A percentile compares a stretch with the other conserved stretches of the same genome.
Conservation (phyloP, 2,329 filamentous ascomycete species). For the Pochonia chlamydosporia region DNA sequence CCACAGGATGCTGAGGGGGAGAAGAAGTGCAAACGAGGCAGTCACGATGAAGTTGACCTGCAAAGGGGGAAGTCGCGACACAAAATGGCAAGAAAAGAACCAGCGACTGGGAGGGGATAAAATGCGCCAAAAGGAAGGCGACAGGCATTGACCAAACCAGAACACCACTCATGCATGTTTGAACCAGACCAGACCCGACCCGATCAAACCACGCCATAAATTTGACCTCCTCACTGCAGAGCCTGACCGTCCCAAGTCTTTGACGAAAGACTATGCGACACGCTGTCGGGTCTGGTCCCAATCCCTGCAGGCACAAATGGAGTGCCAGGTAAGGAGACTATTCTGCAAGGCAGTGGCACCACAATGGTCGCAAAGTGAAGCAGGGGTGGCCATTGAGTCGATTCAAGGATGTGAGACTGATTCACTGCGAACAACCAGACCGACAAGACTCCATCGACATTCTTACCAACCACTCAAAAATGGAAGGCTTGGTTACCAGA, state of each 20-base stretch:
- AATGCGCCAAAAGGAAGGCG: background rate
- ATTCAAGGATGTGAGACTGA: too few species aligned
- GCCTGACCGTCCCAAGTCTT: background rate
- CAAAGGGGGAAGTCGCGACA: slow-evolving; percentile 9
- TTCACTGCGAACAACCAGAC: too few species aligned
- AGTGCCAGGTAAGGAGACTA: background rate
- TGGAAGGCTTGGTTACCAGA: too few species aligned
- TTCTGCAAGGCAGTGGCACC: slow-evolving; percentile 1
- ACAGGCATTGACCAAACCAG: background rate
- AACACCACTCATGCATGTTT: too few species aligned
- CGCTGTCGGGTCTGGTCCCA: too few species aligned
- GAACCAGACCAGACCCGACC: too few species aligned
- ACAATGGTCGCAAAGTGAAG: slow-evolving; percentile 2
- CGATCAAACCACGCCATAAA: too few species aligned
- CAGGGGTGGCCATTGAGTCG: slow-evolving; percentile 5
- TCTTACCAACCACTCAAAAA: background rate
- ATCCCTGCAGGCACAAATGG: too few species aligned
- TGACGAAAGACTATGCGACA: background rate
- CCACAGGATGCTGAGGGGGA: slow-evolving; percentile 6
- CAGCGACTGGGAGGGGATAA: background rate
- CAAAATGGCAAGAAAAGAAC: slow-evolving; percentile 2
- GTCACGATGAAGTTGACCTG: background rate
- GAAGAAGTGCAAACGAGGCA: slow-evolving; percentile 4
- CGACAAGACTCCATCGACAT: too few species aligned
- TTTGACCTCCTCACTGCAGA: too few species aligned